Base-by-base conservation (phyloP, 2,329 filamentous ascomycete genomes). In the Teratosphaeria gauchensis region DNA sequence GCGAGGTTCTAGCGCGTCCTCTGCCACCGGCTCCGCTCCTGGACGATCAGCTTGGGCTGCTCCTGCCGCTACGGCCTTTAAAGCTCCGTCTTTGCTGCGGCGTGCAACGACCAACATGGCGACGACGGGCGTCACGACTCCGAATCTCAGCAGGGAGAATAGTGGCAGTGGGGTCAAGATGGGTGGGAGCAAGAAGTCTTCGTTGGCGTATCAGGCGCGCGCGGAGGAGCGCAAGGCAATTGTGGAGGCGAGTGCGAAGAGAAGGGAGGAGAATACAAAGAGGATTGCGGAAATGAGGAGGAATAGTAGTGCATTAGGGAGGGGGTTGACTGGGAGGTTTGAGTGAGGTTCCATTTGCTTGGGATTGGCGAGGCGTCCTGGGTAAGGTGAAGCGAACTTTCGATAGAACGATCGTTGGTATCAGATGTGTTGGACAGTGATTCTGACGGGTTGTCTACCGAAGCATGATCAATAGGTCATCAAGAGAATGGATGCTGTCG, bases 1-100 rank as follows among this genome's bases (percentile, higher is more conserved):
- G 69, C 66, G 70, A 56, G 58, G 63, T 28, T 67, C 73, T 32
- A 65, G 61, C 9, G 55, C 62, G 24, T 56, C 58, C 48, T 59
- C 66, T 11, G 51, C 19, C 19, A 19, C 42, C 9, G 38, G 51
- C 16, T 30, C 16, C 28, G 32, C 31, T 19, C 59, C 60, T n/a
- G 58, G 63, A 11, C 65, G 65, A 9, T 66, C 65, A n/a, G 69
- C 70, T 19, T 72, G 70, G 70, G 66, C 80, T 1, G 72, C 77
- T 2, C 38, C 54, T 21, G 69, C 74, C 5, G 66, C 74, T 2
- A 65, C 72, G 59, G 62, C 69, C 11, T 89, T 90, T 80, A 85
- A 83, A 65, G 82, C 89, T 1, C 89, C 89, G 0, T 80, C 82
- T 0, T 78, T 94, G 21, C 80, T 94, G 19, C 83, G 89, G 30